Evolutionary conservation across 2,329 filamentous ascomycete species (phyloP).

Genomic region (Trichophyton equinum): DNA sequence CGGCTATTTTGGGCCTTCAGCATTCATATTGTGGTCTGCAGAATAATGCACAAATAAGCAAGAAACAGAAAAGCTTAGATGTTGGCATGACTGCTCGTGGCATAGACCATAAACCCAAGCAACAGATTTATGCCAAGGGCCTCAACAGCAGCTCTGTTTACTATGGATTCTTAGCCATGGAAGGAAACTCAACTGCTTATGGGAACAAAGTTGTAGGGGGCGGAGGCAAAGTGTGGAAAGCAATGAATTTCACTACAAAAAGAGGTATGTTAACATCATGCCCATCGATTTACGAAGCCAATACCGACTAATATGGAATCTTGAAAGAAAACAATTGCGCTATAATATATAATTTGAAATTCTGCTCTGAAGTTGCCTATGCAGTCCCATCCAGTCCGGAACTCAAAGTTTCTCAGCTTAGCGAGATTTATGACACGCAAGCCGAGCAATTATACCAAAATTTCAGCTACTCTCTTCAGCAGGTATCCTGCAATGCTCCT

Average conservation of each 20-base stretch:
- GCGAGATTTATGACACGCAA: slow-evolving; percentile 63
- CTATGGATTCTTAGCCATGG: slow-evolving; percentile 55
- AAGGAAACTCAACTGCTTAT: slow-evolving; percentile 43
- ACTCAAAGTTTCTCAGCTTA: slow-evolving; percentile 49
- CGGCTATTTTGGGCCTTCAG: slow-evolving; percentile 53
- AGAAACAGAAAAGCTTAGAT: slow-evolving; percentile 47
- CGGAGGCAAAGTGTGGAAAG: slow-evolving; percentile 63
- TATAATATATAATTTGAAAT: slow-evolving; percentile 72
- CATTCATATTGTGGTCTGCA: slow-evolving; percentile 73
- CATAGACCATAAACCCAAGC: slow-evolving; percentile 56
- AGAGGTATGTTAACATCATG: slow-evolving; percentile 42
- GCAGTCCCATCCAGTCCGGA: slow-evolving; percentile 74
- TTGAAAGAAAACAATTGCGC: slow-evolving; percentile 64
- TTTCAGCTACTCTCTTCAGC: slow-evolving; percentile 70
- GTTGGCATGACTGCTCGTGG: slow-evolving; percentile 58
- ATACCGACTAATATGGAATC: not conserved
- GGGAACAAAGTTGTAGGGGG: slow-evolving; percentile 48
- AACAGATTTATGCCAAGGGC: slow-evolving; percentile 74
- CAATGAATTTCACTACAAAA: slow-evolving; percentile 66
- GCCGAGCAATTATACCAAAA: slow-evolving; percentile 57
- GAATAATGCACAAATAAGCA: slow-evolving; percentile 50
- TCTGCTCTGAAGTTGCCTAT: slow-evolving; percentile 81
- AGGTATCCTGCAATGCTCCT: slow-evolving; percentile 71
- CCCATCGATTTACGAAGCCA: not conserved
- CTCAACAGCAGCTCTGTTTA: slow-evolving; percentile 64